A percentile compares a stretch with the other conserved stretches of the same genome.
These are phyloP conservation scores for Boletus reticuloceps DNA, from an alignment of 768 basidiomycete genomes.

Conservation along the genomic window DNA sequence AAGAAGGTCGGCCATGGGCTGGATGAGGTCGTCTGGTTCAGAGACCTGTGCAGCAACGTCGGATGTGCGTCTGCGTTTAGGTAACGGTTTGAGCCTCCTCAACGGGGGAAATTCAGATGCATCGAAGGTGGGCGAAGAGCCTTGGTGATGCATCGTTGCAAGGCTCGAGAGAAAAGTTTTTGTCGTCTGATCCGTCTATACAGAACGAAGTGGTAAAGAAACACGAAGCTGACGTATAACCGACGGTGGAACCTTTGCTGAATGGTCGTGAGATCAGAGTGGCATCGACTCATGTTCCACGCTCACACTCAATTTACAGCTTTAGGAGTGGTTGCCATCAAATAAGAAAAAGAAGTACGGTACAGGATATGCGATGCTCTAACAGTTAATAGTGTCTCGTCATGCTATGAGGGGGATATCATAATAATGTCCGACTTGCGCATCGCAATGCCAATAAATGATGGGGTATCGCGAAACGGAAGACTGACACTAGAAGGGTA, in stretches of 20 bases:
- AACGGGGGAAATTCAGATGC: conserved; percentile 59
- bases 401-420: conserved; percentile 39
- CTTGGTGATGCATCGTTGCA: conserved; percentile 47
- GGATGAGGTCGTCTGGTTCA: conserved; percentile 28
- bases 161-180: conserved; percentile 7
- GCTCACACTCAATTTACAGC: conserved; percentile 3
- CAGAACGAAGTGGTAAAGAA: conserved; percentile 22
- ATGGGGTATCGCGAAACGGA: conserved; percentile 54
- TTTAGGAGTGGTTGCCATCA: conserved; percentile 12
- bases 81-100: conserved; percentile 72
- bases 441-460: conserved; percentile 44
- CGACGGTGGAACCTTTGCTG: neutral
- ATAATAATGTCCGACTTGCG: conserved; percentile 46
- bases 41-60: conserved; percentile 26
- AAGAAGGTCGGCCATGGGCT: conserved; percentile 33
- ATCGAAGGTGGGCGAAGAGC: conserved; percentile 61
- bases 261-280: conserved; percentile 16
- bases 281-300: too few species aligned
- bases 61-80: conserved; percentile 67
- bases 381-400: conserved; percentile 61
- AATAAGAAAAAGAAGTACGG: conserved; percentile 35
- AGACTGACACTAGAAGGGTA: conserved; percentile 39
- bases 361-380: conserved; percentile 67
- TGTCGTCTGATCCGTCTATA: conserved; percentile 11
- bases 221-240: conserved; percentile 31